These are phyloP conservation scores for Ceratobasidium sp. DNA, from an alignment of 1,284 basidiomycete species.

Conservation along the genomic window DNA sequence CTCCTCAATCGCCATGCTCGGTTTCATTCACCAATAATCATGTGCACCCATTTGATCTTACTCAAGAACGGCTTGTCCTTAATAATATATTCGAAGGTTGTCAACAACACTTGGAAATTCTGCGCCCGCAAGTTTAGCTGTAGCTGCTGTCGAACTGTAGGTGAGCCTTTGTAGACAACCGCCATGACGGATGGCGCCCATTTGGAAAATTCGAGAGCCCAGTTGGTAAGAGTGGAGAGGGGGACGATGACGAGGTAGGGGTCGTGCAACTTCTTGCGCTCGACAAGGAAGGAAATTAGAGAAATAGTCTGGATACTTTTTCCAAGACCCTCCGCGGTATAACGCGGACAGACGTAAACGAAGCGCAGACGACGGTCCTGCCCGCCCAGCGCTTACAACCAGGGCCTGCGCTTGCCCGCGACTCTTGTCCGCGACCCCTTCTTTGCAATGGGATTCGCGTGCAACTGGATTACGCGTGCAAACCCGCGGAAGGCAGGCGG, in stretches of 20 bases:
- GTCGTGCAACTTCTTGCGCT: constrained; percentile 89
- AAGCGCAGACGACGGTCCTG: too few species aligned
- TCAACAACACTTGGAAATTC: constrained; percentile 95
- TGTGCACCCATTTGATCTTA: constrained; percentile 97
- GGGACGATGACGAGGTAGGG: constrained; percentile 99
- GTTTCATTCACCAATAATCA: constrained; percentile 85
- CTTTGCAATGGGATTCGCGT: too few species aligned
- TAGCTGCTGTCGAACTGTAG: constrained; percentile 78
- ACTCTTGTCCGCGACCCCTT: too few species aligned
- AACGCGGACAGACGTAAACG: too few species aligned
- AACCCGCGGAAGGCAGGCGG: too few species aligned
- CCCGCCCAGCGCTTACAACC: too few species aligned
- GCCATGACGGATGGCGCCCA: constrained; percentile 93
- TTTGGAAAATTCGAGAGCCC: constrained; percentile 96
- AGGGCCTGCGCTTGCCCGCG: too few species aligned
- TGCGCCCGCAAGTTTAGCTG: constrained; percentile 81
- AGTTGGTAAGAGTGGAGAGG: constrained; percentile 98
- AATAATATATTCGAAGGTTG: constrained; percentile 99
- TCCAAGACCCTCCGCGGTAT: constrained; percentile 80
- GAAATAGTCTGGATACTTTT: constrained; percentile 98
- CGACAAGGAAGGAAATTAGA: constrained; percentile 95
- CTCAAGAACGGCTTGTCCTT: constrained; percentile 92
- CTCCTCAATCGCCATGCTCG: neutral
- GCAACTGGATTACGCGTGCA: too few species aligned
- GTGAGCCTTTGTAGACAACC: constrained; percentile 96